These are phyloP conservation scores for Kwoniella sp. DNA, from an alignment of 768 basidiomycete species.

Conservation along the genomic window DNA sequence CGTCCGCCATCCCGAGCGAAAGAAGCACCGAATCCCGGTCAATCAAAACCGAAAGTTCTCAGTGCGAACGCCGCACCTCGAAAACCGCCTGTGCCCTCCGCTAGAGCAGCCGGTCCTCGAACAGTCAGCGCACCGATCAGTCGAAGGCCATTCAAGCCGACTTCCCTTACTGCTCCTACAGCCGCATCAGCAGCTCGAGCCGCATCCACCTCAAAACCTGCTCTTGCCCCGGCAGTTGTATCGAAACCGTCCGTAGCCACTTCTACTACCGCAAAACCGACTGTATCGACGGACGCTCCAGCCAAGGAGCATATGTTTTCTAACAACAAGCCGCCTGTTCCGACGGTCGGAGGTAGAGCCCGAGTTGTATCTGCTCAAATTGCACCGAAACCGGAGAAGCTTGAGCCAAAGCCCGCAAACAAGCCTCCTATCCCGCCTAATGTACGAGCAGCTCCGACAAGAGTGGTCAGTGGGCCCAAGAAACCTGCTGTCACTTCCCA, in stretches of 20 bases:
- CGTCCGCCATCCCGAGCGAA: neutral
- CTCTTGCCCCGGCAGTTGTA: constrained; percentile 7
- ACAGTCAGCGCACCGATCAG: constrained; percentile 18
- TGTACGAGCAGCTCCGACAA: constrained; percentile 5
- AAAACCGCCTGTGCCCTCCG: constrained; percentile 26
- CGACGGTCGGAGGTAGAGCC: constrained; percentile 2
- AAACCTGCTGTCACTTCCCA: constrained; percentile 19
- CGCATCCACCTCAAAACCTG: neutral
- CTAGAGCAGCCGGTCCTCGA: constrained; percentile 10
- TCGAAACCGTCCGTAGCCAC: constrained; percentile 21
- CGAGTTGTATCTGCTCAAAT: constrained; percentile 20
- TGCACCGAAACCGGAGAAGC: constrained; percentile 11
- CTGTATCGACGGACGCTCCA: neutral
- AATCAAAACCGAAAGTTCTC: constrained; percentile 9
- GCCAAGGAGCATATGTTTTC: neutral
- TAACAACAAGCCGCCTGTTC: constrained; percentile 3
- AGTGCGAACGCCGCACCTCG: neutral
- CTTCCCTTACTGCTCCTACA: constrained; percentile 18
- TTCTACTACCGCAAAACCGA: constrained; percentile 9
- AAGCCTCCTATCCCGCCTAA: constrained; percentile 14
- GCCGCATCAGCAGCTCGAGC: constrained; percentile 16
- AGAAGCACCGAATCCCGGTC: neutral
- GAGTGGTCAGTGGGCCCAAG: constrained; percentile 15
- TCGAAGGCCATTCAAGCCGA: constrained; percentile 38
- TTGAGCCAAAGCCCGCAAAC: constrained; percentile 2